These are phyloP conservation scores for Tephrocybe sp. DNA, from an alignment of 768 basidiomycete genomes.

Conservation along the genomic window DNA sequence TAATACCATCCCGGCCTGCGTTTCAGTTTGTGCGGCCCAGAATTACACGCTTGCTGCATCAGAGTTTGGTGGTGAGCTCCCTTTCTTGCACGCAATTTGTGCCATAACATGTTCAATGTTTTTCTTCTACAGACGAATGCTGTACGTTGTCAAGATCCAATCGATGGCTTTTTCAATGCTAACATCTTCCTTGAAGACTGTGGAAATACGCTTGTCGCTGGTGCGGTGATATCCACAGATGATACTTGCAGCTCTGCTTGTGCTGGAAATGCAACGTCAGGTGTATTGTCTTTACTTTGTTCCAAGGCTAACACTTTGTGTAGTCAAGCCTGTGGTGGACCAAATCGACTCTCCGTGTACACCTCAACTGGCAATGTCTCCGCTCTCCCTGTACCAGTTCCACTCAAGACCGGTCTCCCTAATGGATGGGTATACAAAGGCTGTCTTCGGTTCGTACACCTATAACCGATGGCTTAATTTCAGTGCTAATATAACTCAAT, in stretches of 20 bases:
- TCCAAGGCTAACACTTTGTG: neutral
- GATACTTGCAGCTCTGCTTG: constrained; percentile 73
- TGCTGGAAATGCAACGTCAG: constrained; percentile 63
- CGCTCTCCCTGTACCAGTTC: constrained; percentile 54
- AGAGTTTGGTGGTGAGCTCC: constrained; percentile 57
- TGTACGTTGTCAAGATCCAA: constrained; percentile 29
- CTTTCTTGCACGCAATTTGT: neutral
- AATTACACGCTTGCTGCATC: constrained; percentile 67
- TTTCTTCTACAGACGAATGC: constrained; percentile 32
- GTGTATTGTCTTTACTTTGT: constrained; percentile 4
- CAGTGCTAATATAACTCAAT: neutral
- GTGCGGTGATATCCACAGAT: constrained; percentile 48
- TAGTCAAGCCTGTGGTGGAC: constrained; percentile 72
- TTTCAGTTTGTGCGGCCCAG: constrained; percentile 49
- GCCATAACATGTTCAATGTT: constrained; percentile 4
- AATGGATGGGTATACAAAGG: constrained; percentile 64
- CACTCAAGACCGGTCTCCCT: constrained; percentile 56
- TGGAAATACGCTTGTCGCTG: constrained; percentile 60
- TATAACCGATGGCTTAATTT: neutral
- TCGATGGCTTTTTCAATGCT: neutral
- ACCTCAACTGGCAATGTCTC: constrained; percentile 48
- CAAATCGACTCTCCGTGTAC: constrained; percentile 71
- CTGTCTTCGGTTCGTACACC: constrained; percentile 53
- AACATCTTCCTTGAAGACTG: constrained; percentile 47
- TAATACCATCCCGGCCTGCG: constrained; percentile 62